Conservation (phyloP, 2,329 filamentous ascomycete genomes). For the Trichoderma cornu-damae region DNA sequence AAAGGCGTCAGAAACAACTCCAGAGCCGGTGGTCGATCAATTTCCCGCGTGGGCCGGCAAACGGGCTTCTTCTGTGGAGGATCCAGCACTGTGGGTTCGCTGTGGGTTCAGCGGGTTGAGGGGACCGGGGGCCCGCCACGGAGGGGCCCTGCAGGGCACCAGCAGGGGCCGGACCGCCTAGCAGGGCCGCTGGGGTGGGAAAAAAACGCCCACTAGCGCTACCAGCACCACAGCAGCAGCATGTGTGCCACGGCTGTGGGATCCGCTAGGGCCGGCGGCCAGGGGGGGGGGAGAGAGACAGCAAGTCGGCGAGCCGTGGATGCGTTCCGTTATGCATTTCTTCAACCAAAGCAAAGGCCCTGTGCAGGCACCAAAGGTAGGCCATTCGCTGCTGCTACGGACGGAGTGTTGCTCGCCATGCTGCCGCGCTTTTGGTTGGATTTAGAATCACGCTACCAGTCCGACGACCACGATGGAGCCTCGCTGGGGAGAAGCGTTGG, state of each 20-base stretch:
- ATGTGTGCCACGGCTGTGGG: not conserved
- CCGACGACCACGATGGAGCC: too few species aligned
- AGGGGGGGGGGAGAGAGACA: slow-evolving; percentile 7
- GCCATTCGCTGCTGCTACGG: too few species aligned
- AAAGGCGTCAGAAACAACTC: slow-evolving; percentile 2
- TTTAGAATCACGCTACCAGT: too few species aligned
- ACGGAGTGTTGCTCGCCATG: too few species aligned
- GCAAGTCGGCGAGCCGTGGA: not conserved
- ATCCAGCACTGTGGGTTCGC: slow-evolving; percentile 12
- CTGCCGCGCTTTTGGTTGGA: too few species aligned
- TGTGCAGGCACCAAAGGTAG: too few species aligned
- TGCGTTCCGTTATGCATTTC: too few species aligned
- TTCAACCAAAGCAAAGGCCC: too few species aligned
- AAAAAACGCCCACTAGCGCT: not conserved
- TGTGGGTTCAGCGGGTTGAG: slow-evolving; percentile 11
- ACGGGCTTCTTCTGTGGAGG: not conserved
- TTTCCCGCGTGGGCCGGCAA: slow-evolving; percentile 15
- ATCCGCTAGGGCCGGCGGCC: slow-evolving; percentile 8
- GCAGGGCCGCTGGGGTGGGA: slow-evolving; percentile 5
- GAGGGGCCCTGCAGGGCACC: slow-evolving; percentile 5
- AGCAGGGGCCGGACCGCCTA: slow-evolving; percentile 1
- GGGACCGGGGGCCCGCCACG: slow-evolving; percentile 3
- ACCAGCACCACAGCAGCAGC: not conserved
- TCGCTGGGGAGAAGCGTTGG: too few species aligned
- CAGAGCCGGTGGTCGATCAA: slow-evolving; percentile 14